Base-by-base conservation (phyloP, 345 rosid genomes). In the Firmiana major region DNA sequence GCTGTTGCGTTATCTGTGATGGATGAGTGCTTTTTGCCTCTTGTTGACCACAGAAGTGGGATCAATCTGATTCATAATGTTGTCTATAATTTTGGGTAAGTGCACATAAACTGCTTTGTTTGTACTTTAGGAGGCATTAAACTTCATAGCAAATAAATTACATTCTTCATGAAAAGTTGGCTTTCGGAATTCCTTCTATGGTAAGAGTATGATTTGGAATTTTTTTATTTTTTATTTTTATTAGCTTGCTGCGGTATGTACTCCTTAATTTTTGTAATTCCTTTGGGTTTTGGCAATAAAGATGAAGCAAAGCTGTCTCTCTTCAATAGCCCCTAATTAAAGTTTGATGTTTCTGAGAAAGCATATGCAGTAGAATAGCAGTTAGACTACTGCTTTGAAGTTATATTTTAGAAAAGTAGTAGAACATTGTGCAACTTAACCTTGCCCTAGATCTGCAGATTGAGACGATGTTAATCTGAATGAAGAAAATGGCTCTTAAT, bases 11-110 rank as follows among this genome's bases (percentile, higher is more conserved):
- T 91, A 74, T 79, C 84, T 54, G 82, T 95, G 66, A 93, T 95
- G 99, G 96, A 95, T 75, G 99, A 93, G 85, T 95, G 99, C 80
- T 95, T 95, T 84, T 85, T 88, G 84, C 98, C 99, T 65, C 87
- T 88, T 76, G 81, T 83, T 75, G 98, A 95, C 85, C 92, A 88
- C 81, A 88, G 90, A 88, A 95, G 97, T 84, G 99, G 98, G 79
- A 85, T 87, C 72, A 90, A 93, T 87, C 84, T 93, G 80, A 92
- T 95, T 80, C 92, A 86, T 74, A 95, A 95, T 77, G 86, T 95
- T 79, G 91, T 95, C 75, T 95, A 92, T 59, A 95, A 88, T 83
- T 89, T 89, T 80, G 92, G 93, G 98, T 92, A 84, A 88, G 94
- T 76, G 57, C 72, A 4, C 74, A 75, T 70, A 38, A 75, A 45